Conservation (phyloP, 805 yeast species). For the Kockiozyma suomiensis region DNA sequence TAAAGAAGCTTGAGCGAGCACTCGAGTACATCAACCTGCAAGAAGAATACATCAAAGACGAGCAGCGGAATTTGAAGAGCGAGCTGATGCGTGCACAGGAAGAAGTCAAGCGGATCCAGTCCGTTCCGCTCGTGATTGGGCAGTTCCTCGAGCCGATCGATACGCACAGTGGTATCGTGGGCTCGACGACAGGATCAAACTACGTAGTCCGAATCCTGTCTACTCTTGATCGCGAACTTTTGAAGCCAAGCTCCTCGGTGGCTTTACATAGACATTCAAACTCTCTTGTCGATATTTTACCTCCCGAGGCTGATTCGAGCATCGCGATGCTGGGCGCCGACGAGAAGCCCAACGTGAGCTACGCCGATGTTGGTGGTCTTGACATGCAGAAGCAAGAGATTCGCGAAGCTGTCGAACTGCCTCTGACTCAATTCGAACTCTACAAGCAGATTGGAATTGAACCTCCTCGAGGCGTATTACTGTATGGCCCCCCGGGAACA, state of each 20-base stretch:
- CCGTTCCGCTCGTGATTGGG: conserved; percentile 97
- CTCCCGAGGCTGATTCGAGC: conserved; percentile 98
- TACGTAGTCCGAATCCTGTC: conserved; percentile 94
- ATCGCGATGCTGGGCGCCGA: conserved; percentile 93
- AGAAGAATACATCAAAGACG: conserved; percentile 97
- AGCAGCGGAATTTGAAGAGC: conserved; percentile 92
- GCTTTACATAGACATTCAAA: conserved; percentile 98
- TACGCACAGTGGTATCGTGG: conserved; percentile 93
- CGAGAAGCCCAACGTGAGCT: conserved; percentile 93
- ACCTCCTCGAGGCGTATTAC: conserved; percentile 96
- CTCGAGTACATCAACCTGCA: conserved; percentile 81
- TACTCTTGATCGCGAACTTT: conserved; percentile 89
- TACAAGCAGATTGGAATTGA: conserved; percentile 96
- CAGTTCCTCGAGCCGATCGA: conserved; percentile 98
- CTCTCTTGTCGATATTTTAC: conserved; percentile 93
- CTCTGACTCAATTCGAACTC: conserved; percentile 91
- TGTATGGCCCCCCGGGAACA: conserved; percentile 99
- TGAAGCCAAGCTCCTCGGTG: conserved; percentile 93
- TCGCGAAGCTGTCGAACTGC: conserved; percentile 96
- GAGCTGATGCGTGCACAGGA: conserved; percentile 97
- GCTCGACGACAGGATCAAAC: conserved; percentile 96
- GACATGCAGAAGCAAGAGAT: conserved; percentile 99
- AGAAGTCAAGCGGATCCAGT: conserved; percentile 95
- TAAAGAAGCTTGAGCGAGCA: conserved; percentile 89
- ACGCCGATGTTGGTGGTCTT: conserved; percentile 97